A percentile compares a stretch with the other conserved stretches of the same genome.
These are phyloP conservation scores for Quercus phellos DNA, from an alignment of 331 rosid genomes.

Conservation along the genomic window DNA sequence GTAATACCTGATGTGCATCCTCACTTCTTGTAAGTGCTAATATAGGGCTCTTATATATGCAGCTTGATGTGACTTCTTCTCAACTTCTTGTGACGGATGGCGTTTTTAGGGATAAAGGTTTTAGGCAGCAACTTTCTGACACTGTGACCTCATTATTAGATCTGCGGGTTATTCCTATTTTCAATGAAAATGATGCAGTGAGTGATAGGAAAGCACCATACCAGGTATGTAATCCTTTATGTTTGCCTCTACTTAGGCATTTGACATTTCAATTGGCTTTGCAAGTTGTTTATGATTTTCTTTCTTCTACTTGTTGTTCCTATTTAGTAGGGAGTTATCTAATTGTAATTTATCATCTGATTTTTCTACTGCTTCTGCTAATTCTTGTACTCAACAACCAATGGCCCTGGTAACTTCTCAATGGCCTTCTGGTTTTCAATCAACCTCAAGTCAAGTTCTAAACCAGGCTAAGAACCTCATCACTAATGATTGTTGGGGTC, in stretches of 20 bases:
- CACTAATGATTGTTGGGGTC: neutral
- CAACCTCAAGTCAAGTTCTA: neutral
- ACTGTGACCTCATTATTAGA: constrained; percentile 58
- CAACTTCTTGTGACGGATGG: constrained; percentile 91
- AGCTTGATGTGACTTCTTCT: constrained; percentile 94
- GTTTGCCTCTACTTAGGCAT: constrained; percentile 5
- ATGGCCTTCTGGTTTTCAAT: neutral
- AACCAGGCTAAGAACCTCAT: neutral
- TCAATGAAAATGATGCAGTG: constrained; percentile 91
- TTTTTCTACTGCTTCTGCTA: neutral
- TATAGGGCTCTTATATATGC: constrained; percentile 23
- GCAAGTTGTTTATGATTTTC: neutral
- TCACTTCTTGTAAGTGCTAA: constrained; percentile 26
- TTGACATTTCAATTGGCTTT: constrained; percentile 1
- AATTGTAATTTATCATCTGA: neutral
- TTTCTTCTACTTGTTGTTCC: neutral
- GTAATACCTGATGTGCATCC: no score
- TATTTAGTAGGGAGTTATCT: neutral
- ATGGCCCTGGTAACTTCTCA: no score
- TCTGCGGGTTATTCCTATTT: constrained; percentile 74
- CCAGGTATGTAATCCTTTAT: constrained; percentile 39
- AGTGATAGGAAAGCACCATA: constrained; percentile 84
- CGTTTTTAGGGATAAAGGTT: constrained; percentile 56
- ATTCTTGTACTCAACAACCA: neutral
- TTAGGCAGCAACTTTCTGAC: constrained; percentile 68